Conservation (phyloP, 1,284 basidiomycete species). For the Tremellales sp. region DNA sequence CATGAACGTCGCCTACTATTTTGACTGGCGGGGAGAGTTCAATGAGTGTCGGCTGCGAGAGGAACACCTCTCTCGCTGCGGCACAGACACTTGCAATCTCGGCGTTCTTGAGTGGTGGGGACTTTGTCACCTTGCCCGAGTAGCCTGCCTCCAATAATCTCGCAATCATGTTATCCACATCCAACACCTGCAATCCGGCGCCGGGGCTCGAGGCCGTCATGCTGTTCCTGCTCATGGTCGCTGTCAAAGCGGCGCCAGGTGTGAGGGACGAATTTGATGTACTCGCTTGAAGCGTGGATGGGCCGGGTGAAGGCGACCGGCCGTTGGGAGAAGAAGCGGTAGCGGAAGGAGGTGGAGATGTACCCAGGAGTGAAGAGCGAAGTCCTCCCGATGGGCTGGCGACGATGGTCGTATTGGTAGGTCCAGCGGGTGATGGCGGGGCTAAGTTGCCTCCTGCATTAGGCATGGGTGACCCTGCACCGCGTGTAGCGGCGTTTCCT, state of each 20-base stretch:
- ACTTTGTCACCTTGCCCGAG: constrained; percentile 95
- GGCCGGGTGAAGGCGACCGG: constrained; percentile 26
- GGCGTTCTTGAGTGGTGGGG: constrained; percentile 90
- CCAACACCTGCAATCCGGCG: constrained; percentile 59
- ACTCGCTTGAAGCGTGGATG: constrained; percentile 7
- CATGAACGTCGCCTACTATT: constrained; percentile 98
- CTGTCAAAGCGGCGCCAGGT: constrained; percentile 33
- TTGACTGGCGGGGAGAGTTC: constrained; percentile 98
- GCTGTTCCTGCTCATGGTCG: constrained; percentile 35
- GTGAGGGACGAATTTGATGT: constrained; percentile 23
- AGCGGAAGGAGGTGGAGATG: constrained; percentile 38
- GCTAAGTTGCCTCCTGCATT: constrained; percentile 9
- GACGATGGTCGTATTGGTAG: constrained; percentile 47
- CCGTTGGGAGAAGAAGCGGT: constrained; percentile 17
- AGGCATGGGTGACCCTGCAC: constrained; percentile 7
- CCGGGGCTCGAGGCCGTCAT: constrained; percentile 23
- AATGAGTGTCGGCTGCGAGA: constrained; percentile 94
- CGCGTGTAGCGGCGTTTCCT: neutral
- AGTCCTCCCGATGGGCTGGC: constrained; percentile 26
- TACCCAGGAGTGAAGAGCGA: constrained; percentile 26
- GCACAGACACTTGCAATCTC: constrained; percentile 95
- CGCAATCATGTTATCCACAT: constrained; percentile 98
- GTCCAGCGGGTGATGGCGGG: constrained; percentile 25
- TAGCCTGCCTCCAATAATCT: constrained; percentile 95
- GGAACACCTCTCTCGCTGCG: constrained; percentile 94